These are phyloP conservation scores for Cercophora newfieldiana DNA, from an alignment of 495 filamentous ascomycete species.

Conservation along the genomic window DNA sequence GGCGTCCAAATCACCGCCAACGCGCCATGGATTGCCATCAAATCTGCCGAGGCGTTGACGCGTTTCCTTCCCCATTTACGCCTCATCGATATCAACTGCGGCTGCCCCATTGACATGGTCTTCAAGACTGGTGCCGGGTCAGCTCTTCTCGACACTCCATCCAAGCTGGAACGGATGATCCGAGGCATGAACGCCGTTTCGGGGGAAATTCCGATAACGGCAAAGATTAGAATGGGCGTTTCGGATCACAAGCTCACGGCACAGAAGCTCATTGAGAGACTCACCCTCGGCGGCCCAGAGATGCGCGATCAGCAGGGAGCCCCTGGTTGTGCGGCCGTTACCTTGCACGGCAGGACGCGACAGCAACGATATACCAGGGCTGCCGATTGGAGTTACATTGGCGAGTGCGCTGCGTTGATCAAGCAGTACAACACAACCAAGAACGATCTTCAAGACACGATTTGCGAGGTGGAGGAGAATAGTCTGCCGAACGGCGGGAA, in stretches of 20 bases:
- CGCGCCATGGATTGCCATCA: constrained; percentile 83
- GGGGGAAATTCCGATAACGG: constrained; percentile 81
- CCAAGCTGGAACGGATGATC: constrained; percentile 87
- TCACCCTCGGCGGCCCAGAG: constrained; percentile 75
- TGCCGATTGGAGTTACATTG: constrained; percentile 93
- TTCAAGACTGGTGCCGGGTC: constrained; percentile 85
- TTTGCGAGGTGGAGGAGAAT: constrained; percentile 68
- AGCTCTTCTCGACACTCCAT: constrained; percentile 81
- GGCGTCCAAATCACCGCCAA: constrained; percentile 89
- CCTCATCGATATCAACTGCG: constrained; percentile 92
- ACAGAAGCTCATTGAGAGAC: constrained; percentile 74
- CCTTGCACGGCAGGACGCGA: constrained; percentile 86
- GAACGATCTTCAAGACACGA: constrained; percentile 68
- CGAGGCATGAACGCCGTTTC: constrained; percentile 93
- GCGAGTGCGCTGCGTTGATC: constrained; percentile 83
- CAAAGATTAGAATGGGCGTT: constrained; percentile 92
- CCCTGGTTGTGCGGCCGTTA: constrained; percentile 85
- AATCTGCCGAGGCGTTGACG: constrained; percentile 79
- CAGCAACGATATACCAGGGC: constrained; percentile 89
- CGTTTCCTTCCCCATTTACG: constrained; percentile 75
- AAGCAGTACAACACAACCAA: constrained; percentile 68
- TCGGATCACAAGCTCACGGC: constrained; percentile 77
- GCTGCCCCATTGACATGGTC: constrained; percentile 93
- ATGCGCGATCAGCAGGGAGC: constrained; percentile 61
- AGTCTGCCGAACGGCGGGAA: constrained; percentile 59